A percentile compares a stretch with the other conserved stretches of the same genome.
These are phyloP conservation scores for Malassezia cuniculi DNA, from an alignment of 1,284 basidiomycete genomes.

Conservation along the genomic window DNA sequence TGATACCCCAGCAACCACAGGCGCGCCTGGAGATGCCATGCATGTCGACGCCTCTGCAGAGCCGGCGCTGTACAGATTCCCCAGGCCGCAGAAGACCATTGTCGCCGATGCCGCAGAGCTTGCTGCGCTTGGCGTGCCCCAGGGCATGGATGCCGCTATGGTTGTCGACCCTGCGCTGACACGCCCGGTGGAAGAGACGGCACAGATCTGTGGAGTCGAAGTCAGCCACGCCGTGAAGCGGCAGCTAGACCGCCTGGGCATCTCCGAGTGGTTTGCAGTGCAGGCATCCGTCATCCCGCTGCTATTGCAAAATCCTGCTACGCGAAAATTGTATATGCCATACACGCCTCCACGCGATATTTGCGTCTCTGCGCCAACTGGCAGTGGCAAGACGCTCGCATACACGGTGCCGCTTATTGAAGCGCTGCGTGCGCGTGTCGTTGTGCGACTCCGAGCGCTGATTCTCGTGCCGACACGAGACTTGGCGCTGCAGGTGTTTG, in stretches of 20 bases:
- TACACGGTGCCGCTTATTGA: conserved; percentile 87
- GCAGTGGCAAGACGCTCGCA: conserved; percentile 88
- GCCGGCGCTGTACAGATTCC: conserved; percentile 1
- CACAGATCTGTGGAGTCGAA: conserved; percentile 16
- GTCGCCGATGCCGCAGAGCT: conserved; percentile 20
- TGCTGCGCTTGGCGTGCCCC: conserved; percentile 28
- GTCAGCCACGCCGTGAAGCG: conserved; percentile 20
- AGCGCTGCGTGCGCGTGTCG: conserved; percentile 21
- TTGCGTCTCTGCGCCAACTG: conserved; percentile 93
- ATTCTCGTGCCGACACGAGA: conserved; percentile 88
- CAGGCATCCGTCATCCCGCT: conserved; percentile 71
- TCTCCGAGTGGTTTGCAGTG: conserved; percentile 51
- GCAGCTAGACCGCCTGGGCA: conserved; percentile 25
- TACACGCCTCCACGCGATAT: conserved; percentile 64
- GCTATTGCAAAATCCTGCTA: conserved; percentile 50
- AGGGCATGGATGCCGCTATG: conserved; percentile 23
- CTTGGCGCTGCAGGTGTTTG: conserved; percentile 79
- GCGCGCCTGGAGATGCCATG: no score
- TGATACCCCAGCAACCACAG: background rate
- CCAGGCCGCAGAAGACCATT: conserved; percentile 8
- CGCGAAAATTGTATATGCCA: conserved; percentile 55
- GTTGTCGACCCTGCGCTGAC: conserved; percentile 24
- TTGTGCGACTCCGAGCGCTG: conserved; percentile 64
- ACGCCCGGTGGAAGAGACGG: conserved; percentile 13
- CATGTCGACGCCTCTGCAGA: no score